These are phyloP conservation scores for Microcos paniculata DNA, from an alignment of 345 rosid species.

Conservation along the genomic window DNA sequence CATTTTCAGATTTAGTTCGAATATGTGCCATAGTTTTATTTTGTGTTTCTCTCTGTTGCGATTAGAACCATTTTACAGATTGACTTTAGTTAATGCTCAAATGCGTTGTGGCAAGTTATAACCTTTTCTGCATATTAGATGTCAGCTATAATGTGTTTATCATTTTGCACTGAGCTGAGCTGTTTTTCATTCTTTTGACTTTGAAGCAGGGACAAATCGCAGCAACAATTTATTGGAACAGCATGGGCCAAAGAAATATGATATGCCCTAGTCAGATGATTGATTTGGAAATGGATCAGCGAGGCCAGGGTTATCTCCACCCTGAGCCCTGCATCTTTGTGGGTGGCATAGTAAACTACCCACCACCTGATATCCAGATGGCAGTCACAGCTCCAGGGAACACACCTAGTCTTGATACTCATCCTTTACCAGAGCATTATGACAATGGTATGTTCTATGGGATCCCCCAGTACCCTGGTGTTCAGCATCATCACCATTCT, in stretches of 20 bases:
- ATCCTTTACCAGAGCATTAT: conserved; percentile 44
- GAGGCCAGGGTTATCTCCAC: conserved; percentile 34
- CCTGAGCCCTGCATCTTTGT: conserved; percentile 54
- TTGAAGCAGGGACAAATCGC: conserved; percentile 31
- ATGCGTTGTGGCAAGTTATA: background rate
- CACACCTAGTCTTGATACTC: conserved; percentile 37
- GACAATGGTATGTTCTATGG: conserved; percentile 47
- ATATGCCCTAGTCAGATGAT: conserved; percentile 39
- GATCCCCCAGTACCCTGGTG: conserved; percentile 45
- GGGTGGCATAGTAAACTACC: conserved; percentile 47
- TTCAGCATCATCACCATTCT: conserved; percentile 49
- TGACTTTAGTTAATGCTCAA: background rate
- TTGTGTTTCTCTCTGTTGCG: background rate
- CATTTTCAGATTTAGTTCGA: background rate
- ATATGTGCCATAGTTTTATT: background rate
- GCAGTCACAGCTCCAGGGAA: conserved; percentile 38
- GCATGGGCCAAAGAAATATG: conserved; percentile 59
- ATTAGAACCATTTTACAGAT: background rate
- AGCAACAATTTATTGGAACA: conserved; percentile 17
- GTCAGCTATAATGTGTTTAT: background rate
- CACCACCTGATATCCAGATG: conserved; percentile 46
- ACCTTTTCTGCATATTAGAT: background rate
- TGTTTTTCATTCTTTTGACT: conserved; percentile 10
- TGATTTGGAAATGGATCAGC: conserved; percentile 59
- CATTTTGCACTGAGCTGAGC: conserved; percentile 11